phyloP scores from a whole-genome alignment of 2,329 filamentous ascomycete species.

The Penicillium sp. region DNA sequence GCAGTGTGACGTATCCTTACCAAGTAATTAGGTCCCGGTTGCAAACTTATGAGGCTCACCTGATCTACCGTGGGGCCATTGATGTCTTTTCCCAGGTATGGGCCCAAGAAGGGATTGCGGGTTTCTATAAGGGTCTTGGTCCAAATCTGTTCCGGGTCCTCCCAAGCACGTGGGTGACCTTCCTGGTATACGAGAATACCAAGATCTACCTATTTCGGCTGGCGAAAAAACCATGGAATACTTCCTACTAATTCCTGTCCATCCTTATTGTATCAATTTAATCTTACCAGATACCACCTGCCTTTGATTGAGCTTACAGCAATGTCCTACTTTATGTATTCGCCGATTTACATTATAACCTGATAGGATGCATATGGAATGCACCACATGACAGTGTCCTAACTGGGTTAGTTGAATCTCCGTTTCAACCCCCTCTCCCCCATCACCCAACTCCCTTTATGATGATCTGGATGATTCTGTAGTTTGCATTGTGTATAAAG shows the following conservation, averaged over 20 bases:
- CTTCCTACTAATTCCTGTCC: not conserved
- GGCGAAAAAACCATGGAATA: not conserved
- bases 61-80: constrained; percentile 67
- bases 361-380: too few species aligned
- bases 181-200: constrained; percentile 94
- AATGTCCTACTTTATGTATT: not conserved
- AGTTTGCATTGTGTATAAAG: too few species aligned
- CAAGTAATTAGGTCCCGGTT: constrained; percentile 86
- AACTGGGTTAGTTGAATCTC: too few species aligned
- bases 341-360: not conserved
- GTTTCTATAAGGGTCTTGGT: constrained; percentile 88
- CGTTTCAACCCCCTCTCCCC: too few species aligned
- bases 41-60: constrained; percentile 82
- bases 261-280: not conserved
- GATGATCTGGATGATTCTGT: too few species aligned
- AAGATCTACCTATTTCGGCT: constrained; percentile 66
- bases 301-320: not conserved
- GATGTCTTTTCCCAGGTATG: constrained; percentile 76
- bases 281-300: not conserved
- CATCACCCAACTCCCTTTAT: too few species aligned
- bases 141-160: constrained; percentile 89
- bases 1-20: constrained; percentile 89
- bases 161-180: constrained; percentile 94
- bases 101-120: constrained; percentile 72
- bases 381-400: too few species aligned